Evolutionary conservation across 768 basidiomycete genomes (phyloP), one percentile per base, ranked within the genome.

Genomic region (Mycena maculata): DNA sequence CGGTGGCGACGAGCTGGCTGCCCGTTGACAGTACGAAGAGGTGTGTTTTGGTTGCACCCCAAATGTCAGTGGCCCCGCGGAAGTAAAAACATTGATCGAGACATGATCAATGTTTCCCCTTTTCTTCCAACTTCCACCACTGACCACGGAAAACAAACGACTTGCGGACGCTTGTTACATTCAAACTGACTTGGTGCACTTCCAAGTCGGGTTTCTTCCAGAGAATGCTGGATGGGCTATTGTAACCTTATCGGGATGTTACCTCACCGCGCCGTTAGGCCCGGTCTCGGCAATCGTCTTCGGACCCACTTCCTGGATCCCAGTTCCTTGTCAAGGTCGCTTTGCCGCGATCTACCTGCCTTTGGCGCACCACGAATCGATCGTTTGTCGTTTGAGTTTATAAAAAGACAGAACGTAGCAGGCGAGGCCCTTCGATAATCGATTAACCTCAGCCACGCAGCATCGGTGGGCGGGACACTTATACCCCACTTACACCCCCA

Each of bases 231-330:
- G 30, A 31, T 52, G 61, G 60, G 1, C 27, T 52, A 27, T 7
- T 27, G 9, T 10, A 42, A 4, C 57, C 58, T 53, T 66, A 65
- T 65, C 48, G 1, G 61, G 55, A 31, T 39, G 44, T 63, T 52
- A 63, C 31, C 53, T 56, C 44, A 41, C 30, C 18, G 10, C 23
- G 22, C 9, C n/a, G n/a, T n/a, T n/a, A n/a, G 39, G 13, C 41
- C 28, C 62, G 54, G 25, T 23, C 27, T 39, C 64, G 49, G 64
- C 64, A 59, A 31, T 55, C 52, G 20, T 15, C 16, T 28, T 22
- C 3, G 58, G 57, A 58, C 65, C 65, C 33, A 55, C 20, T 60
- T 66, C 65, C 65, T 23, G 65, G 65, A 59, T 55, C 65, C 28
- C 27, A 66, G n/a, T 66, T 60, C 23, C 57, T 42, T 42, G 54